A percentile compares a stretch with the other conserved stretches of the same genome.
These are phyloP conservation scores for Lactarius pseudohatsudake DNA, from an alignment of 768 basidiomycete species.

Conservation along the genomic window DNA sequence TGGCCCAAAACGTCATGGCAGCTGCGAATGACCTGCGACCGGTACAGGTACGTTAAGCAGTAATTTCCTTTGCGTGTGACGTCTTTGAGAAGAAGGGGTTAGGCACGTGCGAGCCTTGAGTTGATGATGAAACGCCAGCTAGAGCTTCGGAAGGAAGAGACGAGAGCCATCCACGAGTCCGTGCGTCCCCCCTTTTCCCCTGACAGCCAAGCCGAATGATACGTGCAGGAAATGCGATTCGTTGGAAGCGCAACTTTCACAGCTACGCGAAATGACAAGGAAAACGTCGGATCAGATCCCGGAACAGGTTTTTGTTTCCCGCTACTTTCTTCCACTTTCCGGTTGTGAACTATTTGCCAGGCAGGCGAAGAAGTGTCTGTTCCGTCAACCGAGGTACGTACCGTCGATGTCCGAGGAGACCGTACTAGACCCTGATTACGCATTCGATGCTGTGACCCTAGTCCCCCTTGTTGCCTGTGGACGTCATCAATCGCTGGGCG, in stretches of 20 bases:
- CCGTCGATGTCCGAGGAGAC: background rate
- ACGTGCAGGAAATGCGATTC: slow-evolving; percentile 66
- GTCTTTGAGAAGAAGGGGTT: slow-evolving; percentile 1
- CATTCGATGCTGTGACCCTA: background rate
- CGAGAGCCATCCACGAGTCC: slow-evolving; percentile 64
- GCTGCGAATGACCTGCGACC: slow-evolving; percentile 88
- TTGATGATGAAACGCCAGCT: slow-evolving; percentile 79
- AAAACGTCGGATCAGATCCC: slow-evolving; percentile 18
- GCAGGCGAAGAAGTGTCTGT: background rate
- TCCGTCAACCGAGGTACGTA: slow-evolving; percentile 14
- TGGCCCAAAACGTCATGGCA: slow-evolving; percentile 86
- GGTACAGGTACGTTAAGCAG: slow-evolving; percentile 59
- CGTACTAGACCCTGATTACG: background rate
- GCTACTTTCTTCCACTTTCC: background rate
- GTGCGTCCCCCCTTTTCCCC: slow-evolving; percentile 31
- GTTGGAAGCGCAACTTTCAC: slow-evolving; percentile 61
- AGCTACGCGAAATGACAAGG: slow-evolving; percentile 41
- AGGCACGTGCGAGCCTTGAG: slow-evolving; percentile 83
- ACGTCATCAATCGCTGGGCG: slow-evolving; percentile 58
- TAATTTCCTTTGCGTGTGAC: slow-evolving; percentile 4
- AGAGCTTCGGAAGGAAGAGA: slow-evolving; percentile 71
- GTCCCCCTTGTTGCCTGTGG: slow-evolving; percentile 31
- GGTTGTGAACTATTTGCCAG: background rate
- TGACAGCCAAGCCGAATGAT: background rate
- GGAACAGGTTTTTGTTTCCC: slow-evolving; percentile 22